Conservation (phyloP, 2,329 filamentous ascomycete genomes). For the Scedosporium apiospermum region DNA sequence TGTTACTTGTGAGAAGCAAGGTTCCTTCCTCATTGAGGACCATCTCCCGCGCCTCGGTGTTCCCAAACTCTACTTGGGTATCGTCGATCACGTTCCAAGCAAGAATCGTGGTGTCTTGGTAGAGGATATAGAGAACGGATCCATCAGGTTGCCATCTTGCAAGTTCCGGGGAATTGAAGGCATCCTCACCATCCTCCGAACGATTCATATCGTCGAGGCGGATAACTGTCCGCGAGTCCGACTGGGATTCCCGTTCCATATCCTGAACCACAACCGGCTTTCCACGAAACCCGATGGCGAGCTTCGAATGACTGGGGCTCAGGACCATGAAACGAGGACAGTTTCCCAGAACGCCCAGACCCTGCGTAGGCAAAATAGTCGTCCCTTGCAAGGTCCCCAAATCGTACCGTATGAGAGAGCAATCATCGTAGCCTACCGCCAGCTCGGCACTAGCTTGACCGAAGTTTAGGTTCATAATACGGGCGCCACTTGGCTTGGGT, state of each 20-base stretch:
- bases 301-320: background rate
- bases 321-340: slow-evolving; percentile 2
- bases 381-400: background rate
- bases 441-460: background rate
- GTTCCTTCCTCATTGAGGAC: background rate
- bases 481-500: background rate
- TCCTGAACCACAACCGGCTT: background rate
- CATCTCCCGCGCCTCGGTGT: background rate
- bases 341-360: background rate
- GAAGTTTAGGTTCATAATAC: background rate
- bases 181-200: background rate
- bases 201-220: background rate
- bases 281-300: background rate
- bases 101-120: background rate
- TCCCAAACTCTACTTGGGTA: background rate
- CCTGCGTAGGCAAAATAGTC: background rate
- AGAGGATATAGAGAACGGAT: background rate
- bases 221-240: background rate
- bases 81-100: background rate
- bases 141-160: background rate
- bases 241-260: background rate
- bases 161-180: background rate
- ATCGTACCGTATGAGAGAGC: background rate
- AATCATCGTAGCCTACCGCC: background rate
- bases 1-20: background rate